These are phyloP conservation scores for Inga oerstediana DNA, from an alignment of 306 rosid species.

Conservation along the genomic window DNA sequence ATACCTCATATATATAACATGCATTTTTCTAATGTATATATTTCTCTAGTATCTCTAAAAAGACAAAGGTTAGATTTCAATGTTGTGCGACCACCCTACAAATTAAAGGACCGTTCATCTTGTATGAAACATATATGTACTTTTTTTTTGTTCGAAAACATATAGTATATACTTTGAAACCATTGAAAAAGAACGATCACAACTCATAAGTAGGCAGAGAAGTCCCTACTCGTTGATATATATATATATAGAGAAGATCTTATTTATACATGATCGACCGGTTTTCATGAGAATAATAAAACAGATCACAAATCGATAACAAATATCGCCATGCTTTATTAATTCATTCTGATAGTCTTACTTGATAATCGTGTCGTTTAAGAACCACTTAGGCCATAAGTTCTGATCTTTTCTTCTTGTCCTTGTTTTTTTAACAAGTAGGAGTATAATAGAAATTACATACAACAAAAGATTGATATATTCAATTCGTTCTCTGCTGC, in stretches of 20 bases:
- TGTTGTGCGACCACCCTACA: conserved; percentile 44
- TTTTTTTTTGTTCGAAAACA: neutral
- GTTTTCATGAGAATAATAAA: conserved; percentile 26
- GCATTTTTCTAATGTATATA: neutral
- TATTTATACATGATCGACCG: conserved; percentile 7
- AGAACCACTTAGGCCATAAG: conserved; percentile 30
- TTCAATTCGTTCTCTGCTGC: conserved; percentile 20
- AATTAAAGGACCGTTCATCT: conserved; percentile 23
- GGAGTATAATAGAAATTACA: neutral
- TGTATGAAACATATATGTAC: conserved; percentile 17
- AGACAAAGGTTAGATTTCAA: conserved; percentile 37
- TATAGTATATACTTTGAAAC: neutral
- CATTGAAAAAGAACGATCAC: conserved; percentile 33
- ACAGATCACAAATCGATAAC: conserved; percentile 13
- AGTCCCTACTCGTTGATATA: conserved; percentile 14
- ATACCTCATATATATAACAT: neutral
- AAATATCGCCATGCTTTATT: neutral
- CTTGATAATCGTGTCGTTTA: neutral
- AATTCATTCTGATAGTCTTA: neutral
- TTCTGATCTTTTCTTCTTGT: neutral
- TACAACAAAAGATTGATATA: neutral
- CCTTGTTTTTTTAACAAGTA: neutral
- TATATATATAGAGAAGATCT: conserved; percentile 2
- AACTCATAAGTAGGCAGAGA: conserved; percentile 28
- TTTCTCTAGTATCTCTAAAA: conserved; percentile 31